These are phyloP conservation scores for Annulohypoxylon nitens DNA, from an alignment of 495 filamentous ascomycete species.

Conservation along the genomic window DNA sequence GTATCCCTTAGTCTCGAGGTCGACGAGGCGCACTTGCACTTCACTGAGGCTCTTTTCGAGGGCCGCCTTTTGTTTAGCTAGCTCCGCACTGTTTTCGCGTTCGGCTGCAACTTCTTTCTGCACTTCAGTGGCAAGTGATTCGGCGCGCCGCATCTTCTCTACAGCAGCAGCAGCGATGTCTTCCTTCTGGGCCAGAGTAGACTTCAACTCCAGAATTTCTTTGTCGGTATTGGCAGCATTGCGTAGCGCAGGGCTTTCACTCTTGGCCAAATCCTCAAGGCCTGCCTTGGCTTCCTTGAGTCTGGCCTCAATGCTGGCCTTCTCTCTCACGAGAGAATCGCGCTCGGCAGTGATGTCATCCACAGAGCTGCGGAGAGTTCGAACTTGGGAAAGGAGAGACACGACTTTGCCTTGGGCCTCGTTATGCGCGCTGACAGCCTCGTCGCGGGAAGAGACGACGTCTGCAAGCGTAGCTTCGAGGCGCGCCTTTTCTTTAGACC, in stretches of 20 bases:
- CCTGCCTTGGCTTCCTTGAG: slow-evolving; percentile 88
- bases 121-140: slow-evolving; percentile 87
- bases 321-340: slow-evolving; percentile 88
- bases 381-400: slow-evolving; percentile 89
- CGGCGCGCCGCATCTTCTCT: slow-evolving; percentile 97
- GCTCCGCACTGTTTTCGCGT: slow-evolving; percentile 81
- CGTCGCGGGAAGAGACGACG: slow-evolving; percentile 88
- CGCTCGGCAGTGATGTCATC: slow-evolving; percentile 90
- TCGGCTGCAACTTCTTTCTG: slow-evolving; percentile 96
- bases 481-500: slow-evolving; percentile 97
- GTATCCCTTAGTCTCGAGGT: slow-evolving; percentile 97
- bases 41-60: slow-evolving; percentile 94
- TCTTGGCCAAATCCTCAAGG: slow-evolving; percentile 89
- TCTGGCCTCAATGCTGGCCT: slow-evolving; percentile 88
- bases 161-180: slow-evolving; percentile 93
- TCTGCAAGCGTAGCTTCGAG: slow-evolving; percentile 93
- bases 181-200: slow-evolving; percentile 89
- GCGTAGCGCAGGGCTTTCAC: slow-evolving; percentile 89
- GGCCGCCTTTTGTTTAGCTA: slow-evolving; percentile 92
- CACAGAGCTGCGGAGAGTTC: slow-evolving; percentile 81
- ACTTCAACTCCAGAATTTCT: slow-evolving; percentile 91
- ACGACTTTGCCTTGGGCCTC: slow-evolving; percentile 95
- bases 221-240: slow-evolving; percentile 92
- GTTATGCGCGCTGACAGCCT: slow-evolving; percentile 92
- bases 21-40: slow-evolving; percentile 87